Percentiles rank a stretch among this genome's conserved stretches.
Evolutionary conservation across 441 rosid genomes (phyloP).

Genomic region (Bruguiera hainesii): DNA sequence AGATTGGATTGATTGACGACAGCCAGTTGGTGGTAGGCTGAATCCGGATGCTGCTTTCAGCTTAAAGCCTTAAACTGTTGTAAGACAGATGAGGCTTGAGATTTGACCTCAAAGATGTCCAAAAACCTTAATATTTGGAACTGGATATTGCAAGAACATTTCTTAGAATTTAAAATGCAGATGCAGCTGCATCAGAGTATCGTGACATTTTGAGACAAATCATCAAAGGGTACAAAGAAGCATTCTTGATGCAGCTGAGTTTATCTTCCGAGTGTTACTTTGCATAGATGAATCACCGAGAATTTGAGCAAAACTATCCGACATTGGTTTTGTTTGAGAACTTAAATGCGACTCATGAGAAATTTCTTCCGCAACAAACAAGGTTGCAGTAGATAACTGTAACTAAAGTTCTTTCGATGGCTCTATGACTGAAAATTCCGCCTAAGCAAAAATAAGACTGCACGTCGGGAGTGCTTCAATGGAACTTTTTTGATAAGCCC

Average conservation of each 20-base stretch:
- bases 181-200: conserved; percentile 45
- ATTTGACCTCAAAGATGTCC: too few species aligned
- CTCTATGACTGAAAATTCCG: too few species aligned
- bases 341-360: too few species aligned
- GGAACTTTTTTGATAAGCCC: too few species aligned
- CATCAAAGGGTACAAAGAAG: conserved; percentile 39
- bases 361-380: too few species aligned
- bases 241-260: conserved; percentile 57
- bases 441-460: too few species aligned
- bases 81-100: conserved; percentile 26
- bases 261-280: conserved; percentile 3
- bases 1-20: conserved; percentile 60
- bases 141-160: conserved; percentile 20
- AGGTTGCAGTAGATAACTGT: too few species aligned
- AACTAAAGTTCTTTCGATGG: too few species aligned
- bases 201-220: conserved; percentile 41
- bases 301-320: too few species aligned
- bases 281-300: too few species aligned
- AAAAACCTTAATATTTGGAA: background rate
- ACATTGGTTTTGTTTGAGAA: too few species aligned
- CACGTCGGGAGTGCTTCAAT: too few species aligned
- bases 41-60: conserved; percentile 41
- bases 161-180: conserved; percentile 36
- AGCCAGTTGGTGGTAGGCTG: conserved; percentile 37
- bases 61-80: conserved; percentile 13